Evolutionary conservation across 2,329 filamentous ascomycete genomes (phyloP).

Genomic region (Fusarium heterosporum): DNA sequence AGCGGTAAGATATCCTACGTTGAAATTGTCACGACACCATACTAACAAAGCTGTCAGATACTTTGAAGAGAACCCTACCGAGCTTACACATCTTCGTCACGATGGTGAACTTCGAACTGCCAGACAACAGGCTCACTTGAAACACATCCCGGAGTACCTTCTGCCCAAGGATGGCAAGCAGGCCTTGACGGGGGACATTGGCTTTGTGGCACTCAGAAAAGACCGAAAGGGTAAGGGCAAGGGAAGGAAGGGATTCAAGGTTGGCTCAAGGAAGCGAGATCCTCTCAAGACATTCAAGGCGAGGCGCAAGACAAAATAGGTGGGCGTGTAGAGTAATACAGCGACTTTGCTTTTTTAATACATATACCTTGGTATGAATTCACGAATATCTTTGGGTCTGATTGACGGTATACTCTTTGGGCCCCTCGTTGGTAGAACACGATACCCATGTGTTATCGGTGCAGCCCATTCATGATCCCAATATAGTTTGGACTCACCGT

Average conservation of each 20-base stretch:
- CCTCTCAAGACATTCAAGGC: conserved; percentile 91
- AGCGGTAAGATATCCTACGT: conserved; percentile 61
- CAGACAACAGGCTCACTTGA: conserved; percentile 87
- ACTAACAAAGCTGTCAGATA: conserved; percentile 60
- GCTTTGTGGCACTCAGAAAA: conserved; percentile 78
- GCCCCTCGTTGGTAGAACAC: neutral
- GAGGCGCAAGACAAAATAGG: conserved; percentile 59
- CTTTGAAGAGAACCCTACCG: conserved; percentile 96
- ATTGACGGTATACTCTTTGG: neutral
- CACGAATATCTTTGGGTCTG: conserved; percentile 7
- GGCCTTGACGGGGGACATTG: conserved; percentile 74
- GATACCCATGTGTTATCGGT: neutral
- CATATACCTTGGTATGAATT: conserved; percentile 39
- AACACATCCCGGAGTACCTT: conserved; percentile 94
- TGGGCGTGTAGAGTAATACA: conserved; percentile 20
- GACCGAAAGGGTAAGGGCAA: conserved; percentile 64
- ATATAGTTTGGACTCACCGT: neutral
- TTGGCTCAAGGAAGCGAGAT: conserved; percentile 76
- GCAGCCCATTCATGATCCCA: neutral
- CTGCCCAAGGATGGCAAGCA: conserved; percentile 82
- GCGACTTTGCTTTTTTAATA: conserved; percentile 23
- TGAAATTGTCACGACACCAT: neutral
- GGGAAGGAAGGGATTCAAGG: conserved; percentile 61
- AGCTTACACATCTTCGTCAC: conserved; percentile 87
- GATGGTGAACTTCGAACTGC: conserved; percentile 89